Base-by-base conservation (phyloP, 257 asterid genomes). In the Linaria vulgaris region DNA sequence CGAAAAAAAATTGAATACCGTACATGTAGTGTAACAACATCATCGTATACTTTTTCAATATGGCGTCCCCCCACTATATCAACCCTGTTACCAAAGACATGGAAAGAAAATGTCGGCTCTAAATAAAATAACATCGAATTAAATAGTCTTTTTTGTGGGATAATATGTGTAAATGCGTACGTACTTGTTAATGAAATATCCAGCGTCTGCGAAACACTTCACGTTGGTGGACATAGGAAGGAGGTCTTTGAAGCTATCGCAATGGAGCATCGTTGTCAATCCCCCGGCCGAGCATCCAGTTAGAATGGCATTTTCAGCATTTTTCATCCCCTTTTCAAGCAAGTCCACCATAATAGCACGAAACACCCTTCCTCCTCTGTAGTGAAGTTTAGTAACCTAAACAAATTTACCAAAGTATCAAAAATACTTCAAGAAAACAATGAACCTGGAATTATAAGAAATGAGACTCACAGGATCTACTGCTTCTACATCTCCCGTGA, bases 241-340 rank as follows among this genome's bases (percentile, higher is more conserved):
- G 58, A 85, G 95, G 43, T 88, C 62, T 59, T 59, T 83, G 81
- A 92, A 92, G 19, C 56, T 78, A 69, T 92, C 99, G 43, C 99
- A 92, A 64, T 92, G 81, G 56, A 92, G 85, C 56, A 92, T 89
- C 9, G 99, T 73, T 5, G 96, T 61, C 71, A 89, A 78, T 59
- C 97, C 99, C 54, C 99, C 99, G 22, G 99, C 97, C 3, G 99
- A 92, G 77, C 99, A 89, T 75, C 99, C 99, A 17, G 97, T 87
- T 6, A 92, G 69, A 68, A 92, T 70, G 5, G 99, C 90, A 68
- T 83, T 74, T 68, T 67, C 6, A 21, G 90, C 90, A 67, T 67
- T 67, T 23, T 64, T 74, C 90, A 82, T 82, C 61, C 88, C 88
- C 62, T 79, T 77, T 23, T 62, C 81, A 20, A 82, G 31, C 14